Base-by-base conservation (phyloP, 2,329 filamentous ascomycete species). In the Exophiala viscosa region DNA sequence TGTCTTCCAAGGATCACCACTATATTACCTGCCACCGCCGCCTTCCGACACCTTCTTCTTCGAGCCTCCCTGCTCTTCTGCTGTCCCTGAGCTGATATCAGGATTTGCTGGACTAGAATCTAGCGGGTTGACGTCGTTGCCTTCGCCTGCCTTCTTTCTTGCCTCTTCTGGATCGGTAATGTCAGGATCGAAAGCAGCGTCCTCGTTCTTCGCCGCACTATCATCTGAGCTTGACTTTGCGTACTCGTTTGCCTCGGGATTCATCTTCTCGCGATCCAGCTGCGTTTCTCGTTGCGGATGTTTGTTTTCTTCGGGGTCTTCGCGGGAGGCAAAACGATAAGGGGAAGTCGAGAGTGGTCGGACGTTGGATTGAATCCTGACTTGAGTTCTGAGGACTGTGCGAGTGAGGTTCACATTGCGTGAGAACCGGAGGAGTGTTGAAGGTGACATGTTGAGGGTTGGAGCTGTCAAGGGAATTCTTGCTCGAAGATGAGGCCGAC, bases 151-250 rank as follows among this genome's bases (percentile, higher is more conserved):
- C 28, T 69, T 61, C 5, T 70, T 59, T 60, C 73, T 79, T 69
- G 83, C 80, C 17, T 70, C 64, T 65, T 90, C 84, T 0, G 89
- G 89, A 15, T 76, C 72, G 20, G 87, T 91, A 66, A 81, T 81
- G 50, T 76, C 70, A 0, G 84, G 82, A 65, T 89, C 78, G 69
- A 88, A 95, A 1, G 90, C 85, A 0, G 84, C 78, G 38, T 84
- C 76, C 3, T 73, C 67, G 51, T 79, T 73, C 28, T 77, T 73
- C 0, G 78, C 76, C 0, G 84, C 78, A 10, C 80, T 76, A 41
- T 84, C 73, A 60, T 84, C 88, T 0, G 81, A 81, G 3, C 82
- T 86, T 45, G 82, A 83, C 65, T 85, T 82, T 52, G 82, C 81
- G 69, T 85, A 82, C 66, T 95, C 88, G 48, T 78, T 82, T 2